Evolutionary conservation across 1,284 basidiomycete genomes (phyloP).

Genomic region (Exobasidium rhododendri): DNA sequence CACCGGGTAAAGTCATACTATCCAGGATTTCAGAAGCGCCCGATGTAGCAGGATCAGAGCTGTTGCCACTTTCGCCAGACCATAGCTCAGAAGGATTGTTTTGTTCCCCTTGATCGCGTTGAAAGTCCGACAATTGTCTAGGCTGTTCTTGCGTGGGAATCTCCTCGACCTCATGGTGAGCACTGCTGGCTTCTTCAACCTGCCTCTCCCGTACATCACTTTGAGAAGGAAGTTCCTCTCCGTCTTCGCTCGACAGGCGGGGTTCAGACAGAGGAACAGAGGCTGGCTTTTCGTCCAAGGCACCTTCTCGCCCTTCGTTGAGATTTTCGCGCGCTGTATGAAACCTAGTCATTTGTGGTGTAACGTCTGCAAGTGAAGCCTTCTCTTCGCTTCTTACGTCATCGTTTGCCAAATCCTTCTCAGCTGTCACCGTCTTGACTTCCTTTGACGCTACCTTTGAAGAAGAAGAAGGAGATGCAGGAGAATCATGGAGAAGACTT

Average conservation of each 20-base stretch:
- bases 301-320: background rate
- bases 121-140: background rate
- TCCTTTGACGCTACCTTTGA: too few relatives aligned
- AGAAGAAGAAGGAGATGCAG: too few relatives aligned
- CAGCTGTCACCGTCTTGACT: constrained; percentile 7
- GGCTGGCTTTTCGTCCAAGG: background rate
- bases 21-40: constrained; percentile 20
- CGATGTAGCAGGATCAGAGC: constrained; percentile 37
- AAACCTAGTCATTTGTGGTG: background rate
- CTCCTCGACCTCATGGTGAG: background rate
- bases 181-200: background rate
- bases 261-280: background rate
- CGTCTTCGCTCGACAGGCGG: background rate
- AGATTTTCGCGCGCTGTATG: background rate
- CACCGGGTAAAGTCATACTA: background rate
- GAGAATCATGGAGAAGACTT: too few relatives aligned
- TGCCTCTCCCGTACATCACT: background rate
- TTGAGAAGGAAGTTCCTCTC: background rate
- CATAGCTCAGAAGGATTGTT: constrained; percentile 17
- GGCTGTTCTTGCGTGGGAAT: background rate
- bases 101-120: background rate
- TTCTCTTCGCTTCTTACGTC: background rate
- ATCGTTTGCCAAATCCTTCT: background rate
- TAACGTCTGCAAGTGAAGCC: background rate
- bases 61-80: constrained; percentile 33